Evolutionary conservation across 768 basidiomycete genomes (phyloP).

Genomic region (Clathrus columnatus): DNA sequence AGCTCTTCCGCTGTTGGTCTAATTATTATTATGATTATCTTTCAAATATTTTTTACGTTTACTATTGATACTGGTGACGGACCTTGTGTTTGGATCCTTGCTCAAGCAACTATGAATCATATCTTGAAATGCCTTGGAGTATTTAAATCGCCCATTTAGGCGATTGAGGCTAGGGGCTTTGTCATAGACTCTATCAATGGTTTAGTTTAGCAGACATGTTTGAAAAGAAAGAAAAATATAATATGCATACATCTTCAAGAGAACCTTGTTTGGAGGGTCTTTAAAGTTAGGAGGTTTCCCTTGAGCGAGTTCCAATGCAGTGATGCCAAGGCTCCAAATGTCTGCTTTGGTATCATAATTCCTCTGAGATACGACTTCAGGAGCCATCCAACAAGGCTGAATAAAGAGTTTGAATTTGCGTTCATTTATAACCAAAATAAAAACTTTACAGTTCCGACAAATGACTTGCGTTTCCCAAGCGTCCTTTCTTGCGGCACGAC

Average conservation of each 20-base stretch:
- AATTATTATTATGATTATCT: too few species aligned
- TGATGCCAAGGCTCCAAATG: conserved; percentile 96
- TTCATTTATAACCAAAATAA: neutral
- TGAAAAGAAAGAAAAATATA: conserved; percentile 3
- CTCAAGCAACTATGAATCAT: conserved; percentile 72
- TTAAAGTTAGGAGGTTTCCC: conserved; percentile 81
- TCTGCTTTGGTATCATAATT: conserved; percentile 83
- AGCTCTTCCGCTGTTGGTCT: conserved; percentile 75
- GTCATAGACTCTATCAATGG: conserved; percentile 51
- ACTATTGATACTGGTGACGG: conserved; percentile 6
- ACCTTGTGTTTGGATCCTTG: conserved; percentile 80
- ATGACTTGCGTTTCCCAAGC: conserved; percentile 78
- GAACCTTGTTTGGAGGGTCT: conserved; percentile 61
- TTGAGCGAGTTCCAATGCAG: conserved; percentile 82
- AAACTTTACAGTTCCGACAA: conserved; percentile 78
- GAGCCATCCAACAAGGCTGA: conserved; percentile 95
- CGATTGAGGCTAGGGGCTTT: conserved; percentile 71
- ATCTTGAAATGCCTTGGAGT: conserved; percentile 76
- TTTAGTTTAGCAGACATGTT: neutral
- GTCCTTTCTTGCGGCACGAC: conserved; percentile 15
- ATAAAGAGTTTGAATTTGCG: neutral
- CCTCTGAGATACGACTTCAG: conserved; percentile 80
- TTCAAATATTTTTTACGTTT: neutral
- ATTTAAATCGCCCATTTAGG: conserved; percentile 60
- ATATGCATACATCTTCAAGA: conserved; percentile 58